Evolutionary conservation across 345 rosid species (phyloP).

Genomic region (Alliaria petiolata): DNA sequence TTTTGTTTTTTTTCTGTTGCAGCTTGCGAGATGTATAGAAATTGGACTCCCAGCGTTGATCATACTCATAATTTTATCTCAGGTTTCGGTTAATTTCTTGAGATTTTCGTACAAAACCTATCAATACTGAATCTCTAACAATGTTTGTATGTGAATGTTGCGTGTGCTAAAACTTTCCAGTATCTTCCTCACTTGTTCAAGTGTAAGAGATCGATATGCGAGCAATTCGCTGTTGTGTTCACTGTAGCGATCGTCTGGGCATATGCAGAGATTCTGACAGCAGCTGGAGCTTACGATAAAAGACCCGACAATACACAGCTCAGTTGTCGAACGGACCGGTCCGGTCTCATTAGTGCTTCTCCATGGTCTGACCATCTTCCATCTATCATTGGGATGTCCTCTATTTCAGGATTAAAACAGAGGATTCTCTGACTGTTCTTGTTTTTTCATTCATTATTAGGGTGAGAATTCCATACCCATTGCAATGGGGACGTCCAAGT

Average conservation of each 20-base stretch:
- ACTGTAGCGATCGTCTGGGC: conserved; percentile 61
- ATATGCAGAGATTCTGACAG: conserved; percentile 75
- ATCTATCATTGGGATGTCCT: neutral
- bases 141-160: too few species aligned
- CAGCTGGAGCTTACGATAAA: conserved; percentile 69
- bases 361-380: conserved; percentile 56
- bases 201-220: conserved; percentile 38
- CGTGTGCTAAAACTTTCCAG: conserved; percentile 37
- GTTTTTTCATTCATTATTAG: conserved; percentile 29
- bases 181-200: conserved; percentile 56
- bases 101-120: neutral
- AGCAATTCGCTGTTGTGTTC: conserved; percentile 58
- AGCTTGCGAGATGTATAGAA: conserved; percentile 78
- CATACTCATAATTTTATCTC: conserved; percentile 60
- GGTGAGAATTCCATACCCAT: conserved; percentile 84
- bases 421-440: neutral
- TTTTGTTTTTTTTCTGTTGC: conserved; percentile 25
- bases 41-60: conserved; percentile 81
- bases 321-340: conserved; percentile 80
- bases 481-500: conserved; percentile 75
- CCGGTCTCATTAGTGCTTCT: conserved; percentile 77
- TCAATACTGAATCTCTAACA: neutral
- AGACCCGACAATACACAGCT: conserved; percentile 57
- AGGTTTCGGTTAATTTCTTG: conserved; percentile 40
- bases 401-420: neutral